phyloP scores from a whole-genome alignment of 352 stramenopile species.

The Aphanomyces stellatus region DNA sequence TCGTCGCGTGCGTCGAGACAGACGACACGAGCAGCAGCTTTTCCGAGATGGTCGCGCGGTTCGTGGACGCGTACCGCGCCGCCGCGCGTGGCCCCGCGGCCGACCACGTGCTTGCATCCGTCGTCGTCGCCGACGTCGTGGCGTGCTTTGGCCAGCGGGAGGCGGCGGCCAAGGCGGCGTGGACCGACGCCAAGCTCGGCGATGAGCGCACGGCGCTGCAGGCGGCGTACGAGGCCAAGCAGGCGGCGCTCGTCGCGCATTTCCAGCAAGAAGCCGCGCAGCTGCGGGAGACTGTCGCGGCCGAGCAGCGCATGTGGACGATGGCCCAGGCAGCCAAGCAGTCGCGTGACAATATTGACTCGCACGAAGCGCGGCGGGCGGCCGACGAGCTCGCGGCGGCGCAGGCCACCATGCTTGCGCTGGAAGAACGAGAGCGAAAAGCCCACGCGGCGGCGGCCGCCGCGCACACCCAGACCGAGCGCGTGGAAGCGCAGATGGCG shows the following conservation, averaged over 20 bases:
- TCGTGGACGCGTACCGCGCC: conserved; percentile 41
- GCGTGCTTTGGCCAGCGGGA: conserved; percentile 48
- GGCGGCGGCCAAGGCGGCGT: conserved; percentile 33
- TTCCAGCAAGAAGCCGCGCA: conserved; percentile 61
- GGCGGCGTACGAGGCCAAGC: conserved; percentile 49
- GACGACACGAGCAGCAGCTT: conserved; percentile 26
- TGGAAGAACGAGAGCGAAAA: conserved; percentile 37
- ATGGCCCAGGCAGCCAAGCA: conserved; percentile 54
- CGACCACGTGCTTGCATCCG: conserved; percentile 38
- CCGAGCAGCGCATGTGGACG: conserved; percentile 58
- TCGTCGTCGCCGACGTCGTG: conserved; percentile 48
- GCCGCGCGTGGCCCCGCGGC: conserved; percentile 45
- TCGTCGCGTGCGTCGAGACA: not conserved
- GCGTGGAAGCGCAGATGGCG: conserved; percentile 37
- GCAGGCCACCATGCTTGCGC: conserved; percentile 30
- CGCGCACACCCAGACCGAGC: conserved; percentile 25
- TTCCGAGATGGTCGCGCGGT: conserved; percentile 38
- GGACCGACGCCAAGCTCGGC: conserved; percentile 47
- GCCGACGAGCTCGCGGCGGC: conserved; percentile 35
- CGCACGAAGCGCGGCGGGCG: conserved; percentile 41
- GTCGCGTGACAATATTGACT: conserved; percentile 55
- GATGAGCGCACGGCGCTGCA: conserved; percentile 45
- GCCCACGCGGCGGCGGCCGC: conserved; percentile 40
- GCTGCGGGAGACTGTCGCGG: conserved; percentile 42
- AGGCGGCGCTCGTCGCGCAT: conserved; percentile 44